A percentile compares a stretch with the other conserved stretches of the same genome.
These are phyloP conservation scores for Drechslerella dactyloides DNA, from an alignment of 2,329 filamentous ascomycete species.

Conservation along the genomic window DNA sequence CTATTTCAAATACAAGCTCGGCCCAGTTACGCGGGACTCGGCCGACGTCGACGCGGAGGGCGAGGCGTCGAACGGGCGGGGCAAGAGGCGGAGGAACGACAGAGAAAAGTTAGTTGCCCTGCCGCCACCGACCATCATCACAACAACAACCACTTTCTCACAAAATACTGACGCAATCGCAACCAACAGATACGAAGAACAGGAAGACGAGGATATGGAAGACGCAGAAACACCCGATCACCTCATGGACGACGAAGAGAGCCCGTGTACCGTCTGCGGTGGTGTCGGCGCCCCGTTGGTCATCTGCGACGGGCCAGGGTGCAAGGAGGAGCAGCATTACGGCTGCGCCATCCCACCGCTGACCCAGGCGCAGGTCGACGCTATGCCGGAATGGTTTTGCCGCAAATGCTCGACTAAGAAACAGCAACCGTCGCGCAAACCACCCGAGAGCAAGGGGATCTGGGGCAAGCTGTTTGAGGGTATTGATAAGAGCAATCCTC, in stretches of 20 bases:
- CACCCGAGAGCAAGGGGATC: conserved; percentile 61
- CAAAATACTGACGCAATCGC: not conserved
- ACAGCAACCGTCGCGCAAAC: conserved; percentile 58
- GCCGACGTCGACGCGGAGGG: not conserved
- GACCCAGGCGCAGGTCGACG: conserved; percentile 62
- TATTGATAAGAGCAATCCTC: conserved; percentile 72
- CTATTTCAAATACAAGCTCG: conserved; percentile 14
- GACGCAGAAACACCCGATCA: conserved; percentile 16
- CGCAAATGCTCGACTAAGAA: conserved; percentile 69
- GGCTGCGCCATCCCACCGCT: conserved; percentile 82
- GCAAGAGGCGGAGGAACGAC: not conserved
- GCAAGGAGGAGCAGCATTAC: conserved; percentile 86
- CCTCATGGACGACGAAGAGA: conserved; percentile 73
- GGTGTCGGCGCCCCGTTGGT: conserved; percentile 78
- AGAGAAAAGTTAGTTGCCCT: not conserved
- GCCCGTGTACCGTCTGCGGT: conserved; percentile 84
- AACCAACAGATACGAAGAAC: not conserved
- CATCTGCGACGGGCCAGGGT: conserved; percentile 81
- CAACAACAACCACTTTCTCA: not conserved
- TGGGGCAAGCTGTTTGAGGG: conserved; percentile 69
- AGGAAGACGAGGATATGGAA: conserved; percentile 32
- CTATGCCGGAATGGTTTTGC: conserved; percentile 84
- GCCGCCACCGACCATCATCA: not conserved
- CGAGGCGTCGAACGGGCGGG: not conserved
- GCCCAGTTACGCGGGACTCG: not conserved